Percentiles rank a stretch among this genome's conserved stretches.
Evolutionary conservation across 371 early-diverging fungal species (phyloP).

Genomic region (Homolaphlyctis polyrhiza): DNA sequence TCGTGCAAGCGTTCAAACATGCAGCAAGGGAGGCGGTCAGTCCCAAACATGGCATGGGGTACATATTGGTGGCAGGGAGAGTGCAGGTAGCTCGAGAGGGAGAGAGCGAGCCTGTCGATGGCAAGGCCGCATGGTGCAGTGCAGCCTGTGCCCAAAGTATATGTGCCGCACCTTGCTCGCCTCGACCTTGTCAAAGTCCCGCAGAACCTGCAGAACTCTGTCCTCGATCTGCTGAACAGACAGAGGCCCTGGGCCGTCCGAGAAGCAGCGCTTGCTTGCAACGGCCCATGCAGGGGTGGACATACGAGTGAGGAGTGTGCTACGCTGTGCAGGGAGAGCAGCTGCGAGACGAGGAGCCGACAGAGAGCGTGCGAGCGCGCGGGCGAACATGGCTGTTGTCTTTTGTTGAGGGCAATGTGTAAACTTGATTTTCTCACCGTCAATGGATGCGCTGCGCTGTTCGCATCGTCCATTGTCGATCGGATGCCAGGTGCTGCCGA

Average conservation of each 20-base stretch:
- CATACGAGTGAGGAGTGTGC: too few relatives aligned
- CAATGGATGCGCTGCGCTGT: background rate
- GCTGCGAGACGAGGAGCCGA: background rate
- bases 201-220: constrained; percentile 79
- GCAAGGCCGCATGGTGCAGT: too few relatives aligned
- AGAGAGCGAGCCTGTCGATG: too few relatives aligned
- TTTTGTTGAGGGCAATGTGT: background rate
- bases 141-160: too few relatives aligned
- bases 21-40: too few relatives aligned
- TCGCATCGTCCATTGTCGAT: too few relatives aligned
- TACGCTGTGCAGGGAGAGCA: too few relatives aligned
- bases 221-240: constrained; percentile 49
- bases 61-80: too few relatives aligned
- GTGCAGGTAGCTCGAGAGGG: too few relatives aligned
- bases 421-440: background rate
- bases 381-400: background rate
- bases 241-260: constrained; percentile 2
- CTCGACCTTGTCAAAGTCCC: constrained; percentile 94
- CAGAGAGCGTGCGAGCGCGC: background rate
- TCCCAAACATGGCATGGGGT: too few relatives aligned
- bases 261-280: background rate
- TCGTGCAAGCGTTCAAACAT: too few relatives aligned
- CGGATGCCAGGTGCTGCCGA: too few relatives aligned
- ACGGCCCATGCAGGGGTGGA: background rate
- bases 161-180: constrained; percentile 64